A percentile compares a stretch with the other conserved stretches of the same genome.
Conservation (phyloP, 257 asterid genomes). For the Parsonsia alboflavescens region DNA sequence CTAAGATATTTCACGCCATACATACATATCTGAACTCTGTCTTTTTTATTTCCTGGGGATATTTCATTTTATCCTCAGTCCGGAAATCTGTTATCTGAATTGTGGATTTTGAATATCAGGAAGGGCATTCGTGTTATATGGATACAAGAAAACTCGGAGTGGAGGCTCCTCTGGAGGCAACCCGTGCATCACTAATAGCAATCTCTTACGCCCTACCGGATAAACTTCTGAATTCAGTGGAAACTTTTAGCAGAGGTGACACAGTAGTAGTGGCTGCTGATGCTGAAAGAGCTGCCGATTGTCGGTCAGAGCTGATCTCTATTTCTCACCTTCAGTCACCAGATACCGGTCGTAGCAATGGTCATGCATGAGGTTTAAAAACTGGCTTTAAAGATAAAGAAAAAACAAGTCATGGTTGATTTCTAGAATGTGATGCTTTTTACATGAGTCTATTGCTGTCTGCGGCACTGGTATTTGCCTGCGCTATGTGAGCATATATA, state of each 20-base stretch:
- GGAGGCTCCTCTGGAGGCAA: slow-evolving; percentile 23
- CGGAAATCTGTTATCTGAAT: not conserved
- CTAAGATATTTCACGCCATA: not conserved
- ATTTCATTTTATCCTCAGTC: not conserved
- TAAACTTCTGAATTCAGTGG: slow-evolving; percentile 7
- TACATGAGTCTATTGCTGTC: not conserved
- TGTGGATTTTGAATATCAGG: slow-evolving; percentile 6
- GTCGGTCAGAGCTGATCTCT: slow-evolving; percentile 27
- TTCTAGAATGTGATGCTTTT: not conserved
- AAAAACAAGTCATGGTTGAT: not conserved
- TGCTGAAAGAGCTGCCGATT: slow-evolving; percentile 16
- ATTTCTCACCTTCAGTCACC: slow-evolving; percentile 23
- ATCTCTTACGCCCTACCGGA: slow-evolving; percentile 21
- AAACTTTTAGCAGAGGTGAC: not conserved
- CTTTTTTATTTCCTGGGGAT: not conserved
- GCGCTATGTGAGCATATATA: not conserved
- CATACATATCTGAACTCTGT: not conserved
- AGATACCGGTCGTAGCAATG: slow-evolving; percentile 13
- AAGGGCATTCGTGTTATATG: slow-evolving; percentile 21
- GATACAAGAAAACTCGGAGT: slow-evolving; percentile 17
- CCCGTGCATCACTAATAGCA: slow-evolving; percentile 27
- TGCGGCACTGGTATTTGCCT: not conserved
- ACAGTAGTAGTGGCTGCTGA: not conserved
- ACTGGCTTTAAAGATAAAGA: not conserved
- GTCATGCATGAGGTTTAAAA: slow-evolving; percentile 9